Evolutionary conservation across 148 eudicot genomes (phyloP).

Genomic region (Dianthus caryophyllus): DNA sequence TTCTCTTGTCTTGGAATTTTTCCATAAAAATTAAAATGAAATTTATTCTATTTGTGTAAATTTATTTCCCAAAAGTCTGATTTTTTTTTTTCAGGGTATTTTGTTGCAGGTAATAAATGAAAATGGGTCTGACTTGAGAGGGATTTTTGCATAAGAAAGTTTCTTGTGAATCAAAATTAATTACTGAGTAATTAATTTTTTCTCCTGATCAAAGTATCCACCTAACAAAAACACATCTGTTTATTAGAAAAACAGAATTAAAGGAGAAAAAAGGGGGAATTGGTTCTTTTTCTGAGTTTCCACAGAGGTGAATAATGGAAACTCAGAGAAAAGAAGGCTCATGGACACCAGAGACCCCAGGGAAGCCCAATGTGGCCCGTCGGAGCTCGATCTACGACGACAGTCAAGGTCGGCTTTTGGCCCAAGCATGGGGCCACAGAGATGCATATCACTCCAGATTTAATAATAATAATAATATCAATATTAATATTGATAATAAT

Average conservation of each 20-base stretch:
- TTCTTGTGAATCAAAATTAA: neutral
- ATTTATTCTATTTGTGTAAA: conserved; percentile 3
- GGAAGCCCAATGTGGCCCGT: conserved; percentile 31
- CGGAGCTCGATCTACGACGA: conserved; percentile 38
- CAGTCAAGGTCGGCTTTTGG: conserved; percentile 17
- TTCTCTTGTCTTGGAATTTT: conserved; percentile 4
- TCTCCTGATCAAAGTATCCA: conserved; percentile 17
- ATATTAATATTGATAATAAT: neutral
- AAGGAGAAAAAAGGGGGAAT: conserved; percentile 3
- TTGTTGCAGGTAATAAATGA: conserved; percentile 27
- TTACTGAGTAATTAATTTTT: neutral
- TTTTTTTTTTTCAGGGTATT: neutral
- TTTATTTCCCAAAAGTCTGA: conserved; percentile 8
- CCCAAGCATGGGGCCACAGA: conserved; percentile 14
- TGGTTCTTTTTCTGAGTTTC: conserved; percentile 22
- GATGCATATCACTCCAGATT: conserved; percentile 23
- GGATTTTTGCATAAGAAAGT: neutral
- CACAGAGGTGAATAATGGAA: conserved; percentile 32
- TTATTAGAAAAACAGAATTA: neutral
- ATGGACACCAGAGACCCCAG: conserved; percentile 56
- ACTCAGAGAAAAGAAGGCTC: conserved; percentile 27
- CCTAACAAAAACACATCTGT: conserved; percentile 14
- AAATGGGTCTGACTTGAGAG: conserved; percentile 29
- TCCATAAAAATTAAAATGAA: neutral
- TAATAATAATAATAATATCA: conserved; percentile 3